Conservation (phyloP, 805 yeast species). For the Barnettozyma vustinii region DNA sequence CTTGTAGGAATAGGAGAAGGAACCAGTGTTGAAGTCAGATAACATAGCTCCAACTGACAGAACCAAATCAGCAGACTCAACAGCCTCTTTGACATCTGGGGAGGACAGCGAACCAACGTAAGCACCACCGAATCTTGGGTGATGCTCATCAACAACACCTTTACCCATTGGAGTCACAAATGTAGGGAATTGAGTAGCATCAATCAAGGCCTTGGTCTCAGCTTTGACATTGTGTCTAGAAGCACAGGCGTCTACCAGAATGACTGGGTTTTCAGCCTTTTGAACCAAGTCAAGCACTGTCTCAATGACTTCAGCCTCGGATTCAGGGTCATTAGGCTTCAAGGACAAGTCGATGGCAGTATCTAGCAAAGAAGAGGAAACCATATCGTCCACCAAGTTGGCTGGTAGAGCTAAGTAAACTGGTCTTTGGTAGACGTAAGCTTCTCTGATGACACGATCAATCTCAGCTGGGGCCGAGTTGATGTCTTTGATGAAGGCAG, state of each 20-base stretch:
- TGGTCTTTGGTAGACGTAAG: slow-evolving; percentile 70
- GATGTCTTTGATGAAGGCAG: slow-evolving; percentile 59
- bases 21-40: slow-evolving; percentile 89
- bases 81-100: slow-evolving; percentile 66
- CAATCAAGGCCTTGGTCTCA: slow-evolving; percentile 60
- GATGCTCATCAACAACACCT: slow-evolving; percentile 67
- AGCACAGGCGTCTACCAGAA: slow-evolving; percentile 85
- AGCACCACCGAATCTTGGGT: slow-evolving; percentile 76
- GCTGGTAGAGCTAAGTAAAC: slow-evolving; percentile 82
- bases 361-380: slow-evolving; percentile 51
- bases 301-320: slow-evolving; percentile 59
- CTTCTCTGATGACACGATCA: slow-evolving; percentile 69
- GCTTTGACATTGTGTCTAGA: slow-evolving; percentile 63
- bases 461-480: slow-evolving; percentile 62
- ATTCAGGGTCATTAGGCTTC: slow-evolving; percentile 51
- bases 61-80: slow-evolving; percentile 69
- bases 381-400: slow-evolving; percentile 63
- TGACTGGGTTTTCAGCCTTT: slow-evolving; percentile 61
- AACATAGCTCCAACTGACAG: slow-evolving; percentile 77
- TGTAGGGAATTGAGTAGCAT: slow-evolving; percentile 70
- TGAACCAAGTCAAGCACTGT: slow-evolving; percentile 46
- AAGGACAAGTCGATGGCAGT: slow-evolving; percentile 60
- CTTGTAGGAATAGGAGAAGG: slow-evolving; percentile 70
- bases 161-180: slow-evolving; percentile 91
- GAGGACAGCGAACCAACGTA: slow-evolving; percentile 78